Evolutionary conservation across 2,329 filamentous ascomycete species (phyloP).

Genomic region (Pochonia chlamydosporia): DNA sequence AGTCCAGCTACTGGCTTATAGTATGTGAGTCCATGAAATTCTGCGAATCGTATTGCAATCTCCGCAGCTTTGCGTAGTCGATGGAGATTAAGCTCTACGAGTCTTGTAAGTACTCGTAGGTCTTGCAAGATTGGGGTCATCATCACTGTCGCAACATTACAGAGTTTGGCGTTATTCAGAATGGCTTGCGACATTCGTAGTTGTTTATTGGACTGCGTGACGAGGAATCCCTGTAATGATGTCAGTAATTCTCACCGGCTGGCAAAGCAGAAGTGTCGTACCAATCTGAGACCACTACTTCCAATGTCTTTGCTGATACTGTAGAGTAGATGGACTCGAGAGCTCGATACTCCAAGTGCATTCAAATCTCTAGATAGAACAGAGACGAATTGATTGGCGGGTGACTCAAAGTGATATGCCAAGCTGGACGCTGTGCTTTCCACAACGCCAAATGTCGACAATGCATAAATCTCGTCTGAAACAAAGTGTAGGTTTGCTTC

Average conservation of each 20-base stretch:
- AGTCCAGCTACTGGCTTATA: constrained; percentile 8
- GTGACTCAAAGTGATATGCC: not conserved
- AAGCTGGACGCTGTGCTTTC: not conserved
- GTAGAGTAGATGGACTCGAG: constrained; percentile 5
- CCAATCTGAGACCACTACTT: constrained; percentile 6
- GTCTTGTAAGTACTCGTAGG: not conserved
- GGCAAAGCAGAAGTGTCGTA: not conserved
- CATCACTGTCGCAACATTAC: constrained; percentile 6
- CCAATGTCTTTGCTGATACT: constrained; percentile 9
- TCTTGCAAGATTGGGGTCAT: constrained; percentile 1
- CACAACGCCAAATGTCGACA: constrained; percentile 4
- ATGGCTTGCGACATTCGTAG: constrained; percentile 7
- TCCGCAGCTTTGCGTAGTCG: not conserved
- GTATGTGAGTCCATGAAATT: constrained; percentile 5
- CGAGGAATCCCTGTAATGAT: constrained; percentile 3
- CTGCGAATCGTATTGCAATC: constrained; percentile 4
- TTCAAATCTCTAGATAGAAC: constrained; percentile 5
- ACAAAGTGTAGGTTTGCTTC: constrained; percentile 6
- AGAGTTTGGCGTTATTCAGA: constrained; percentile 7
- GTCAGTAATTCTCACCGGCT: not conserved
- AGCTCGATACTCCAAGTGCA: not conserved
- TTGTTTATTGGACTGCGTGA: constrained; percentile 5
- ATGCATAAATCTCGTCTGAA: constrained; percentile 7
- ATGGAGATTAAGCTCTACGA: not conserved
- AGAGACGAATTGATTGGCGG: constrained; percentile 4